Conservation (phyloP, 2,329 filamentous ascomycete species). For the Alternaria gaisen region DNA sequence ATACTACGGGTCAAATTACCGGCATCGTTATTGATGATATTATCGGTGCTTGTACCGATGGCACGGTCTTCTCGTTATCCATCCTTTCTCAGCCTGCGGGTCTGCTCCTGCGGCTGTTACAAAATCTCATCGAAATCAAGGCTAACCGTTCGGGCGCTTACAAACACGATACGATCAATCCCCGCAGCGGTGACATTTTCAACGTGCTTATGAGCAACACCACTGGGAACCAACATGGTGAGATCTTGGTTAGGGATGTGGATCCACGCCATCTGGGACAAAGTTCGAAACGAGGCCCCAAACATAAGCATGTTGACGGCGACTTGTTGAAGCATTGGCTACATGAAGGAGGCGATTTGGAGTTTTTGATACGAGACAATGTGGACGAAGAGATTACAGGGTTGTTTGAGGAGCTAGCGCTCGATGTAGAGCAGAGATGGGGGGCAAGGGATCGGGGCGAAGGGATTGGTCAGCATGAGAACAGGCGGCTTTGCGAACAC, state of each 20-base stretch:
- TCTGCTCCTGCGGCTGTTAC: conserved; percentile 75
- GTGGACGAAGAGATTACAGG: conserved; percentile 31
- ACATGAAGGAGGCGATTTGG: conserved; percentile 30
- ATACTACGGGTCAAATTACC: conserved; percentile 19
- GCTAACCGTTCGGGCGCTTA: conserved; percentile 21
- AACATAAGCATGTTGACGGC: conserved; percentile 54
- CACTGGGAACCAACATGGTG: conserved; percentile 28
- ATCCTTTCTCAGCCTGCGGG: conserved; percentile 70
- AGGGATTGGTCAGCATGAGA: conserved; percentile 19
- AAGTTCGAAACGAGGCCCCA: conserved; percentile 21
- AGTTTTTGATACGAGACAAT: conserved; percentile 16
- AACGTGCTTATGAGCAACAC: conserved; percentile 35
- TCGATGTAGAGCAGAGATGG: conserved; percentile 19
- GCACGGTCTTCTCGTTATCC: conserved; percentile 66
- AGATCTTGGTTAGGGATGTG: conserved; percentile 32
- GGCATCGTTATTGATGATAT: conserved; percentile 58
- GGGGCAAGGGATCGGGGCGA: conserved; percentile 19
- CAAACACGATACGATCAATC: conserved; percentile 22
- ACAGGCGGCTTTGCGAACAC: conserved; percentile 13
- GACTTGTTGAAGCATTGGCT: conserved; percentile 51
- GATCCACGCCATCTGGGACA: conserved; percentile 36
- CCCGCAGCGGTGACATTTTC: conserved; percentile 30
- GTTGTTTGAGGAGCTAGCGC: conserved; percentile 38
- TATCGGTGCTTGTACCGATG: conserved; percentile 61
- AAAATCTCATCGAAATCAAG: conserved; percentile 64